Base-by-base conservation (phyloP, 2,329 filamentous ascomycete species). In the Colletotrichum brevisporum region DNA sequence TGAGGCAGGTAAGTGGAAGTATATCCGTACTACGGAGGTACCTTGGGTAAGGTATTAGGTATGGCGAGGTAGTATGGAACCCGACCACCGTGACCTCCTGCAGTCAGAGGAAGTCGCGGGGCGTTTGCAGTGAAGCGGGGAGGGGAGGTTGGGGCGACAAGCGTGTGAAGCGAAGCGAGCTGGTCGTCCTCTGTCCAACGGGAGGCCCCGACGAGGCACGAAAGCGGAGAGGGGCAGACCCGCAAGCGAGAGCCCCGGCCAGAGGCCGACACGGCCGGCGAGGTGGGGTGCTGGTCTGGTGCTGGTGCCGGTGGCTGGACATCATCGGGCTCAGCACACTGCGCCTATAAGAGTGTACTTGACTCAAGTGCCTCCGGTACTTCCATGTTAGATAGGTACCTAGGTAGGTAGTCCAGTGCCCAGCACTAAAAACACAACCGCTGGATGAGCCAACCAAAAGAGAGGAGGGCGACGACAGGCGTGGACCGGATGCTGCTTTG, bases 71-170 rank as follows among this genome's bases (percentile, higher is more conserved):
- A n/a, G 41, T 13, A 43, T 43, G 41, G 5, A 43, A n/a, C 36
- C 56, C 48, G 64, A 58, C 18, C 27, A 47, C 31, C 41, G 57
- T 52, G 45, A 43, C 47, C 47, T 50, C 24, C 43, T 61, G 64
- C 56, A 70, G 56, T 39, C 36, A 69, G 65, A 47, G 48, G 48
- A 68, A 54, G 68, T 36, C 63, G 58, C 43, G 53, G 63, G 57
- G 45, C 67, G 63, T 63, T 67, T 70, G 58, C 51, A 51, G 55
- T 66, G 54, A 69, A 66, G 66, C 61, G 66, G 66, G 66, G 61
- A 57, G 39, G 27, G 61, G 66, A 59, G 61, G 66, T 60, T 69
- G 66, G 66, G 66, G 48, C 45, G 45, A 47, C 45, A 36, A 36
- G 31, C 31, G 31, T 36, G 31, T 36, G 31, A 36, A 36, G 53